Percentiles rank a stretch among this genome's conserved stretches.
phyloP scores from a whole-genome alignment of 163 green algal genomes.

The Scenedesmus sp. region DNA sequence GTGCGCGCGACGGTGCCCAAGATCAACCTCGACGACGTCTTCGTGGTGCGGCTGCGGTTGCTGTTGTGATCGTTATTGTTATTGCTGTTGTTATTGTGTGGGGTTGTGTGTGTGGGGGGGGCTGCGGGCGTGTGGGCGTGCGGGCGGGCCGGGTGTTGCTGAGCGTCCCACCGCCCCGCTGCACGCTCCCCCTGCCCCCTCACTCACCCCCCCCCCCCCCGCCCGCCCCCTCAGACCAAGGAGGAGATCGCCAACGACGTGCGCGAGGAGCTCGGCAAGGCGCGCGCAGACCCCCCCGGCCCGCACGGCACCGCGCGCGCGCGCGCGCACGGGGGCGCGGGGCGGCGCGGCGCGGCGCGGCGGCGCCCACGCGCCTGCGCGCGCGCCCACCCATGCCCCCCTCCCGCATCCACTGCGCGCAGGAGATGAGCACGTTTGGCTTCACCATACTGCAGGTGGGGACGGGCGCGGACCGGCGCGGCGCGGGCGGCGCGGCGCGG shows the following conservation, averaged over 20 bases:
- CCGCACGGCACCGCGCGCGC: constrained; percentile 82
- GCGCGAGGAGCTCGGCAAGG: constrained; percentile 68
- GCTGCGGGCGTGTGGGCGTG: too few relatives aligned
- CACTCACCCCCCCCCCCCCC: too few relatives aligned
- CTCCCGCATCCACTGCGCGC: neutral
- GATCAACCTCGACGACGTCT: constrained; percentile 67
- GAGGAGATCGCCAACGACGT: constrained; percentile 85
- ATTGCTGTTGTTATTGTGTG: too few relatives aligned
- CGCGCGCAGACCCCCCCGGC: constrained; percentile 77
- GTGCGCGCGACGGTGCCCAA: constrained; percentile 77
- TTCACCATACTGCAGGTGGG: constrained; percentile 53
- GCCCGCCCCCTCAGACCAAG: too few relatives aligned
- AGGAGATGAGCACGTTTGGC: constrained; percentile 52
- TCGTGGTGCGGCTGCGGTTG: too few relatives aligned
- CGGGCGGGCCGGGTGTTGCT: too few relatives aligned
- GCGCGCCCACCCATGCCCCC: constrained; percentile 68
- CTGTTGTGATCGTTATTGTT: too few relatives aligned
- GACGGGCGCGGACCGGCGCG: constrained; percentile 66
- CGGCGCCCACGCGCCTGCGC: constrained; percentile 84
- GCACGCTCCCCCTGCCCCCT: too few relatives aligned
- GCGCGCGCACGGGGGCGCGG: constrained; percentile 73
- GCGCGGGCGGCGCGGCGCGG: too few relatives aligned
- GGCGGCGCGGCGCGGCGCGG: too few relatives aligned
- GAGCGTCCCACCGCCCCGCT: too few relatives aligned
- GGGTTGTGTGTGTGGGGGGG: too few relatives aligned